phyloP scores from a whole-genome alignment of 202 grass and related monocot species.

The Zoysia matrella region DNA sequence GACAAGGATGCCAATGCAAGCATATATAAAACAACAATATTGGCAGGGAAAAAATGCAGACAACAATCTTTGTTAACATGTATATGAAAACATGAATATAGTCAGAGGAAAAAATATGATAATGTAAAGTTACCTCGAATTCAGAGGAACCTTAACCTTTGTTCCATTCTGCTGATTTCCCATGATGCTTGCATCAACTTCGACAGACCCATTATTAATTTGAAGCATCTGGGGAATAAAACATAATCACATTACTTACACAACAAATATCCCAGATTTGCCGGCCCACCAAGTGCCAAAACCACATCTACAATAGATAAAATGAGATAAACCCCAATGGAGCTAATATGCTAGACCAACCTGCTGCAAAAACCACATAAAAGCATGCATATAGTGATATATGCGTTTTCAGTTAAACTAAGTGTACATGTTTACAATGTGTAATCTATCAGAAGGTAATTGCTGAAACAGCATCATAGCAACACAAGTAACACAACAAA shows the following conservation, averaged over 20 bases:
- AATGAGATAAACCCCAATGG: neutral
- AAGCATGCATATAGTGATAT: too few relatives aligned
- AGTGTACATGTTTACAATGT: slow-evolving; percentile 16
- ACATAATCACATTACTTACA: neutral
- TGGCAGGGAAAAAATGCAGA: slow-evolving; percentile 29
- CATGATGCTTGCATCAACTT: slow-evolving; percentile 87
- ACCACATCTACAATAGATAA: neutral
- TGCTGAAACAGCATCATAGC: neutral
- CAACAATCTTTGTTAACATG: neutral
- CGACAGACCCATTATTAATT: slow-evolving; percentile 87
- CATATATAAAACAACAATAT: neutral
- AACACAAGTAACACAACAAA: slow-evolving; percentile 15
- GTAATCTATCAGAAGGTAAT: neutral
- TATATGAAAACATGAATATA: neutral
- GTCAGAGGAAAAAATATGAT: neutral
- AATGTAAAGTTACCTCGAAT: slow-evolving; percentile 70
- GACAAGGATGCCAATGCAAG: slow-evolving; percentile 17
- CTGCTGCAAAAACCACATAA: slow-evolving; percentile 4
- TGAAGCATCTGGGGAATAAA: slow-evolving; percentile 76
- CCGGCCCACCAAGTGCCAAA: slow-evolving; percentile 11
- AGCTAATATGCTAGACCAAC: slow-evolving; percentile 5
- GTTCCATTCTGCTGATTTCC: slow-evolving; percentile 76
- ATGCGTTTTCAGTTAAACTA: slow-evolving; percentile 2
- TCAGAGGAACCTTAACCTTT: slow-evolving; percentile 90
- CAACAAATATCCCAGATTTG: slow-evolving; percentile 7